Conservation (phyloP, 192 early-diverging fungal species). For the Coemansia sp. region DNA sequence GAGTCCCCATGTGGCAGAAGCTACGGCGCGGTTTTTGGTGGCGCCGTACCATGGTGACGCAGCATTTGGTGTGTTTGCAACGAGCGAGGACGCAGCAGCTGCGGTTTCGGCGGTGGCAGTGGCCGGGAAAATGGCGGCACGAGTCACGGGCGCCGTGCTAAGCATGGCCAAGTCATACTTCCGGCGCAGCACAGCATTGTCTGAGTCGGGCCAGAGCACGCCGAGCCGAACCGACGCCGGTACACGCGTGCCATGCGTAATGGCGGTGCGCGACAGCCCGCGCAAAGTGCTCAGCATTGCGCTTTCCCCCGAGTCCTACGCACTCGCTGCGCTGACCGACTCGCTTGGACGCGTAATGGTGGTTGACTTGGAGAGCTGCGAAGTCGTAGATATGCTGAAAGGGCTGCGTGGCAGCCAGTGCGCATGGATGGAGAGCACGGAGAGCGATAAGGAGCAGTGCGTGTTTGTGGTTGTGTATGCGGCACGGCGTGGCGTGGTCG, state of each 20-base stretch:
- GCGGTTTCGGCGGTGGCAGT: slow-evolving; percentile 43
- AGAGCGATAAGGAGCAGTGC: background rate
- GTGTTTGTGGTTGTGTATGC: slow-evolving; percentile 41
- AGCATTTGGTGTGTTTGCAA: slow-evolving; percentile 45
- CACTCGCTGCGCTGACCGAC: slow-evolving; percentile 40
- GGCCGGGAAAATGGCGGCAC: slow-evolving; percentile 40
- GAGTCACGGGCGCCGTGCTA: slow-evolving; percentile 43
- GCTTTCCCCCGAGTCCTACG: slow-evolving; percentile 30
- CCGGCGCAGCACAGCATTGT: slow-evolving; percentile 16
- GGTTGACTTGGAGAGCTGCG: slow-evolving; percentile 44
- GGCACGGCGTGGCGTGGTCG: slow-evolving; percentile 27
- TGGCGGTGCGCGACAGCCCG: slow-evolving; percentile 36
- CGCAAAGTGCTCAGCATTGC: slow-evolving; percentile 45
- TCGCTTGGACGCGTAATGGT: slow-evolving; percentile 38
- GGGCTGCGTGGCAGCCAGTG: slow-evolving; percentile 49
- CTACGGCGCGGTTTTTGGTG: slow-evolving; percentile 45
- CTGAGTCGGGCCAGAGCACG: slow-evolving; percentile 4
- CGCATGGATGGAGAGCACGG: slow-evolving; percentile 35
- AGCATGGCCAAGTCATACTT: slow-evolving; percentile 47
- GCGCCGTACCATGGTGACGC: slow-evolving; percentile 47
- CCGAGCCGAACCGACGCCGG: slow-evolving; percentile 15
- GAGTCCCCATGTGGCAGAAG: slow-evolving; percentile 26
- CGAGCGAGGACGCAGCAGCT: slow-evolving; percentile 35
- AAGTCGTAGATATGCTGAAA: slow-evolving; percentile 46
- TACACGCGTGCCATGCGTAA: slow-evolving; percentile 30